Evolutionary conservation across 345 rosid species (phyloP).

Genomic region (Arabidopsis suecica): DNA sequence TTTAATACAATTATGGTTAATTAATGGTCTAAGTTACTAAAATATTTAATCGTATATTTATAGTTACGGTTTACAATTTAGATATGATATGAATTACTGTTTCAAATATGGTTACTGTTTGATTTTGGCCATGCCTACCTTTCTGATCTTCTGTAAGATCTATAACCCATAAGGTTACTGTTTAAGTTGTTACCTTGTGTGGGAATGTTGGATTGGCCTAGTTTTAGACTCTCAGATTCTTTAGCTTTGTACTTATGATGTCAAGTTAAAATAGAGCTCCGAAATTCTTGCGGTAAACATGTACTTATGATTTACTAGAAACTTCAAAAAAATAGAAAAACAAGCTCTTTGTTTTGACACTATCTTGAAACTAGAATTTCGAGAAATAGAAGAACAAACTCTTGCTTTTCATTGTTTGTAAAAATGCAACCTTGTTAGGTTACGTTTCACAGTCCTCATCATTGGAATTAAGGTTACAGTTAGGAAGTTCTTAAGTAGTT

Average conservation of each 20-base stretch:
- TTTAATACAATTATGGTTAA: too few relatives aligned
- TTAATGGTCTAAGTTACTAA: too few relatives aligned
- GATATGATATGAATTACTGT: too few relatives aligned
- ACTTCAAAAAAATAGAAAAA: not conserved
- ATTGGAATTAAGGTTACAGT: slow-evolving; percentile 14
- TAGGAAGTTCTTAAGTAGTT: slow-evolving; percentile 13
- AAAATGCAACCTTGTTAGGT: slow-evolving; percentile 31
- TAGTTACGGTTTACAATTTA: too few relatives aligned
- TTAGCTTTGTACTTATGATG: slow-evolving; percentile 6
- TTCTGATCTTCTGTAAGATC: too few relatives aligned
- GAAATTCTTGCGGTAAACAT: not conserved
- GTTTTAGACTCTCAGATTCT: not conserved
- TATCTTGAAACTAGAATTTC: not conserved
- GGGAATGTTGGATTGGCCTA: not conserved
- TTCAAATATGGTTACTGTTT: too few relatives aligned
- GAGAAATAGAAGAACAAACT: slow-evolving; percentile 8
- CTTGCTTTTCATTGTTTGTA: slow-evolving; percentile 23
- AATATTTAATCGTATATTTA: too few relatives aligned
- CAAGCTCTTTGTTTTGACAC: not conserved
- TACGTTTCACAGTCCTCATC: slow-evolving; percentile 20
- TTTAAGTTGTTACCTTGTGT: not conserved
- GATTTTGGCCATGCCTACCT: too few relatives aligned
- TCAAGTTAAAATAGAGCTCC: not conserved
- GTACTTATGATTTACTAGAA: not conserved
- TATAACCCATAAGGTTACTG: not conserved